Percentiles rank a stretch among this genome's conserved stretches.
These are phyloP conservation scores for Exophiala aquamarina DNA, from an alignment of 2,329 filamentous ascomycete species.

Conservation along the genomic window DNA sequence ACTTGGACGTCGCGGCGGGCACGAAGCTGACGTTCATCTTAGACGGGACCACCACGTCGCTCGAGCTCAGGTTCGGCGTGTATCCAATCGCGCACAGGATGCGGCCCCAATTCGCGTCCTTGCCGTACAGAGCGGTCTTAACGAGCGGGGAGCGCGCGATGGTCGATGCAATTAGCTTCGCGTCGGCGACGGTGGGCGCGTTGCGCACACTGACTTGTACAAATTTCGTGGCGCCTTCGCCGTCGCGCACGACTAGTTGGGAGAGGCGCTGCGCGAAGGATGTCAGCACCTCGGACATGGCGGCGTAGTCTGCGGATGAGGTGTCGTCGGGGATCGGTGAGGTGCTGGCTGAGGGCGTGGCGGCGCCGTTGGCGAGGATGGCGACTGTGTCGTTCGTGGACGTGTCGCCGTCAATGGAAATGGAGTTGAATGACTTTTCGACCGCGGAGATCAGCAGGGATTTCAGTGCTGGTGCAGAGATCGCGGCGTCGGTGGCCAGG, in stretches of 20 bases:
- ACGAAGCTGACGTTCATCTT: conserved; percentile 63
- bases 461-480: conserved; percentile 67
- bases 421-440: conserved; percentile 89
- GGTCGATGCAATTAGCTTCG: conserved; percentile 76
- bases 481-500: conserved; percentile 85
- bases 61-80: conserved; percentile 19
- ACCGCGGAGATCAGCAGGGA: conserved; percentile 71
- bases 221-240: conserved; percentile 97
- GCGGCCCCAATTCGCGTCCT: conserved; percentile 97
- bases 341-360: conserved; percentile 66
- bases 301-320: conserved; percentile 58
- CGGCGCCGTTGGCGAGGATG: conserved; percentile 91
- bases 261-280: conserved; percentile 80
- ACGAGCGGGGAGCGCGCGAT: conserved; percentile 92
- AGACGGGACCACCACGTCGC: conserved; percentile 50
- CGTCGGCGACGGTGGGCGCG: conserved; percentile 66
- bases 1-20: conserved; percentile 55
- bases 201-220: conserved; percentile 85
- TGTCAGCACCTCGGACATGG: conserved; percentile 70
- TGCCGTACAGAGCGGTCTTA: conserved; percentile 95
- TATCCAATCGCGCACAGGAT: conserved; percentile 95
- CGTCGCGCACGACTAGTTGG: conserved; percentile 91
- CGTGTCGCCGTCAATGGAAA: conserved; percentile 95
- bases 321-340: conserved; percentile 38
- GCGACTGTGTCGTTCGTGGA: conserved; percentile 97